Conservation (phyloP, 768 basidiomycete genomes). For the Mycena venus region DNA sequence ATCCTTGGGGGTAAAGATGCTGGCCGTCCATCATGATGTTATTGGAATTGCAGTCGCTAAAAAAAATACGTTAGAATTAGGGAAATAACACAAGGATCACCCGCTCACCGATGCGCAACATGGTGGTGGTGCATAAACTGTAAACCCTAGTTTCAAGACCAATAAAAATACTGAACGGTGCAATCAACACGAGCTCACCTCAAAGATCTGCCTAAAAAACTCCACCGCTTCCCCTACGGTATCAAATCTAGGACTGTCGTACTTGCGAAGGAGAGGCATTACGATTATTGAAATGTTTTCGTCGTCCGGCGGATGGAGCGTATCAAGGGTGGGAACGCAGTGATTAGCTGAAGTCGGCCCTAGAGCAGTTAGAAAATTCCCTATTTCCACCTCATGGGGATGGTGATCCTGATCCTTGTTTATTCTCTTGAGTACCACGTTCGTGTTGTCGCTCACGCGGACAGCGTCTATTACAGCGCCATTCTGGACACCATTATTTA, state of each 20-base stretch:
- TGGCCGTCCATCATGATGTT: constrained; percentile 55
- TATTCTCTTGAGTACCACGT: constrained; percentile 30
- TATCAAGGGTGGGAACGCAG: constrained; percentile 47
- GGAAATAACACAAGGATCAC: neutral
- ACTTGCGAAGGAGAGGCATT: constrained; percentile 44
- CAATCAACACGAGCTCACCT: constrained; percentile 34
- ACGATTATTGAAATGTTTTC: constrained; percentile 35
- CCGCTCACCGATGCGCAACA: constrained; percentile 44
- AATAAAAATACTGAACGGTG: neutral
- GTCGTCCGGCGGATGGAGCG: constrained; percentile 38
- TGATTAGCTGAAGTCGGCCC: constrained; percentile 47
- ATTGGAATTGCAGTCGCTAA: constrained; percentile 37
- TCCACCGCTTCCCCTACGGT: constrained; percentile 51
- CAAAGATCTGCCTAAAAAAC: constrained; percentile 47
- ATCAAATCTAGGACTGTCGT: constrained; percentile 45
- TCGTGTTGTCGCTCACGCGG: constrained; percentile 44
- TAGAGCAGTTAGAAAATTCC: constrained; percentile 32
- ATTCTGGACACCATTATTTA: neutral
- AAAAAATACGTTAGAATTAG: neutral
- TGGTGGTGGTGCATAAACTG: constrained; percentile 47
- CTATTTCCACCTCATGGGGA: constrained; percentile 48
- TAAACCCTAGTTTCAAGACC: constrained; percentile 35
- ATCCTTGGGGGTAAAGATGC: constrained; percentile 39
- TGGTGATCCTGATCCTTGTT: neutral
- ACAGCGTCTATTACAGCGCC: constrained; percentile 41